phyloP scores from a whole-genome alignment of 805 yeast species.

The Sugiyamaella floridensis region DNA sequence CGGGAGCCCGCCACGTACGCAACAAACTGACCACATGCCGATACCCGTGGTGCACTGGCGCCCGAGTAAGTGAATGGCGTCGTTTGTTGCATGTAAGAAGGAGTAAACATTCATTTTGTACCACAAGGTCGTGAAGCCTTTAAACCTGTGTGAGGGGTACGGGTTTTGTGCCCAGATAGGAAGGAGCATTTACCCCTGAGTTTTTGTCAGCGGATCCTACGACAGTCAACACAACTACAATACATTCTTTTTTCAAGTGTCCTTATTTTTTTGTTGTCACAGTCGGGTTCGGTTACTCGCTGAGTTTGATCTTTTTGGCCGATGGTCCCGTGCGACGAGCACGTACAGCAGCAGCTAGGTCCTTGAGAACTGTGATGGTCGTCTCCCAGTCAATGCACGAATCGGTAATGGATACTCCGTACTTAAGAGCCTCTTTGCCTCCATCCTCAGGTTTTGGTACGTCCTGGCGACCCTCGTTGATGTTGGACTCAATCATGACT shows the following conservation, averaged over 20 bases:
- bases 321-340: conserved; percentile 50
- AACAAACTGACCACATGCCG: conserved; percentile 13
- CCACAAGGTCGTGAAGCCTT: no score
- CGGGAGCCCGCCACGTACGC: conserved; percentile 17
- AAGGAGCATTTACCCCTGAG: neutral
- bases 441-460: conserved; percentile 62
- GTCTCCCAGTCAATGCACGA: conserved; percentile 91
- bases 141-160: no score
- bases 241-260: neutral
- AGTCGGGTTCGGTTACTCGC: no score
- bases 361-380: conserved; percentile 64
- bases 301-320: neutral
- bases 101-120: neutral
- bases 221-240: neutral
- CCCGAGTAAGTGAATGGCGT: conserved; percentile 8
- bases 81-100: conserved; percentile 7
- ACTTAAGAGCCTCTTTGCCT: conserved; percentile 69
- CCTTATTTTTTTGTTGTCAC: no score
- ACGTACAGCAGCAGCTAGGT: conserved; percentile 73
- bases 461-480: conserved; percentile 88
- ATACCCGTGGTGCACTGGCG: conserved; percentile 13
- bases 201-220: neutral
- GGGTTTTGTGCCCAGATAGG: neutral
- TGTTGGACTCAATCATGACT: conserved; percentile 92
- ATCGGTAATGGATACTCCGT: conserved; percentile 96